A percentile compares a stretch with the other conserved stretches of the same genome.
These are phyloP conservation scores for Clathrospora elynae DNA, from an alignment of 2,329 filamentous ascomycete species.

Conservation along the genomic window DNA sequence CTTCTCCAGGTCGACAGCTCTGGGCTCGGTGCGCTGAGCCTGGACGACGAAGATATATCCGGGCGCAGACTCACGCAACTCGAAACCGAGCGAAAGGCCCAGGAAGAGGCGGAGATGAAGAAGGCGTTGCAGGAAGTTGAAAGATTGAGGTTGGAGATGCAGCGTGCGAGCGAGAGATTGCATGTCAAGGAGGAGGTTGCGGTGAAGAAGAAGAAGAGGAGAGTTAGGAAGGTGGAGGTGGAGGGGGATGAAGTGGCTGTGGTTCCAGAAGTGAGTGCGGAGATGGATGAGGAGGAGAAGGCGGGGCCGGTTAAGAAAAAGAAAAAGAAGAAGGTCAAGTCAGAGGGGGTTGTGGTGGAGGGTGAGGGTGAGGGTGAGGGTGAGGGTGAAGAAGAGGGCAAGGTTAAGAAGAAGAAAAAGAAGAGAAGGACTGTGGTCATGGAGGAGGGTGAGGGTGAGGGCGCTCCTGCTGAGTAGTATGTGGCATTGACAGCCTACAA, in stretches of 20 bases:
- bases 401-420: slow-evolving; percentile 51
- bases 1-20: slow-evolving; percentile 88
- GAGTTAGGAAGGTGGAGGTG: slow-evolving; percentile 52
- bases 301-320: slow-evolving; percentile 40
- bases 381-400: slow-evolving; percentile 40
- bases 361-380: slow-evolving; percentile 18
- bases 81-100: slow-evolving; percentile 69
- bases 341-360: slow-evolving; percentile 22
- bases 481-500: no score
- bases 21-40: slow-evolving; percentile 72
- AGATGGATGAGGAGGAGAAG: slow-evolving; percentile 17
- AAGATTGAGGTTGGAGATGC: slow-evolving; percentile 84
- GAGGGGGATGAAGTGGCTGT: slow-evolving; percentile 61
- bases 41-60: slow-evolving; percentile 55
- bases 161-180: slow-evolving; percentile 75
- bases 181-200: slow-evolving; percentile 70
- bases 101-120: slow-evolving; percentile 86
- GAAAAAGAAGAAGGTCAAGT: slow-evolving; percentile 52
- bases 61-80: slow-evolving; percentile 45
- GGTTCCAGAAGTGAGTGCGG: slow-evolving; percentile 39
- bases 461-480: slow-evolving; percentile 14
- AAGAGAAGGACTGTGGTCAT: slow-evolving; percentile 47
- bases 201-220: slow-evolving; percentile 65
- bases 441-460: slow-evolving; percentile 34
- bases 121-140: slow-evolving; percentile 89